A percentile compares a stretch with the other conserved stretches of the same genome.
These are phyloP conservation scores for Wallacemonas sp. DNA, from an alignment of 208 protist species.

Conservation along the genomic window DNA sequence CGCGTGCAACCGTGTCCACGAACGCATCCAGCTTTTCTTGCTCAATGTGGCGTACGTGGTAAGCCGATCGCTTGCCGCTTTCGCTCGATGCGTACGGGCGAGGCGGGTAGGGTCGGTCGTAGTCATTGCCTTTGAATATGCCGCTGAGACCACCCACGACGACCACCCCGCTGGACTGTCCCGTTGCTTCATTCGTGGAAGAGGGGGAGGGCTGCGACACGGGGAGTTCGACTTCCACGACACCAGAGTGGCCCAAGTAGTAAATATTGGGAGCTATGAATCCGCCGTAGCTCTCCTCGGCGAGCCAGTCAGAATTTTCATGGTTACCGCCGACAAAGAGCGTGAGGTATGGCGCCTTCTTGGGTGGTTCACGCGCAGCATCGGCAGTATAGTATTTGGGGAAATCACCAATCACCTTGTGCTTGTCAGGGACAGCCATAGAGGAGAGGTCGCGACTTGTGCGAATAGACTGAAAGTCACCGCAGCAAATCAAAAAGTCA, in stretches of 20 bases:
- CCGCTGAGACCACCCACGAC: constrained; percentile 66
- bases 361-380: not conserved
- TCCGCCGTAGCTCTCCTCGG: constrained; percentile 95
- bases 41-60: constrained; percentile 87
- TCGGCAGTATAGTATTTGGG: constrained; percentile 92
- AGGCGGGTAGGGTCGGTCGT: constrained; percentile 65
- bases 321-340: constrained; percentile 99
- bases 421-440: constrained; percentile 96
- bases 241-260: constrained; percentile 95
- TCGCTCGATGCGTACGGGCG: constrained; percentile 55
- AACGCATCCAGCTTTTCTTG: constrained; percentile 79
- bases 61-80: constrained; percentile 72
- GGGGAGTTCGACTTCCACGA: constrained; percentile 81
- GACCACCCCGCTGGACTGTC: not conserved
- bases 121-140: constrained; percentile 89
- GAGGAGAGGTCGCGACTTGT: constrained; percentile 90
- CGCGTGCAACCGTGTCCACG: constrained; percentile 19
- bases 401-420: constrained; percentile 93
- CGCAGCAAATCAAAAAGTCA: constrained; percentile 97
- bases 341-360: constrained; percentile 95
- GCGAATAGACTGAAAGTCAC: constrained; percentile 97
- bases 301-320: constrained; percentile 96
- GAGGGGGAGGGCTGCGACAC: constrained; percentile 17
- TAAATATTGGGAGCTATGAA: constrained; percentile 99
- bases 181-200: not conserved